Evolutionary conservation across 2,329 filamentous ascomycete genomes (phyloP), one percentile per base, ranked within the genome.

Genomic region (Magnaporthales sp.): DNA sequence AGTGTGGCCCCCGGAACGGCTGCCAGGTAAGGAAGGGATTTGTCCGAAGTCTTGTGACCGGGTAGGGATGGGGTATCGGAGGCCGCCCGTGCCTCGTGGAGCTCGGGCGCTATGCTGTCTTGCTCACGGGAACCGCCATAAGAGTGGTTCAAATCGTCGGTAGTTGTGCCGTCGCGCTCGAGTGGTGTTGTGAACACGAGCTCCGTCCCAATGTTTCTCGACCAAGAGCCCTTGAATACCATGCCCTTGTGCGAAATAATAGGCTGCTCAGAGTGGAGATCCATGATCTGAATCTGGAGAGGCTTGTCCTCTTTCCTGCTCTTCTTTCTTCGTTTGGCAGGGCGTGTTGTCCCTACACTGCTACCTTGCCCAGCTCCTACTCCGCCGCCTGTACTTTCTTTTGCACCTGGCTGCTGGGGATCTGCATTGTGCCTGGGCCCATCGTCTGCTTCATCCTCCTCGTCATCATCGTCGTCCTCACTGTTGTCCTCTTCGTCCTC

Each of bases 131-230:
- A 10, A 3, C 32, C 31, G 63, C 31, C 24, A 6, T 51, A 4
- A 38, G n/a, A 27, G 60, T 22, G 22, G 13, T 27, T 46, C 30
- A 9, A n/a, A 7, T 31, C 13, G 5, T 13, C 51, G 2, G 15
- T 62, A 46, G 11, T 29, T 24, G 1, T 46, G 68, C 82, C 77
- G 69, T 81, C 64, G 9, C 31, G 51, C 9, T 65, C 30, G 8
- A 65, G 30, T 22, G 64, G 84, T 19, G 77, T 77, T 1, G 83
- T 83, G 72, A 97, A 89, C 58, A 96, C 85, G 70, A 93, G 80
- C 71, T 96, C 92, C 0, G 93, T 96, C 46, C 94, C 94, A 60
- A 96, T 86, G 68, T 92, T 90, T 68, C 91, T 87, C 11, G 87
- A 85, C 94, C 94, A 98, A 62, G 86, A 80, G 70, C 92, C 94